Evolutionary conservation across 306 rosid species (phyloP), one percentile per base, ranked within the genome.

Genomic region (Vicia faba): DNA sequence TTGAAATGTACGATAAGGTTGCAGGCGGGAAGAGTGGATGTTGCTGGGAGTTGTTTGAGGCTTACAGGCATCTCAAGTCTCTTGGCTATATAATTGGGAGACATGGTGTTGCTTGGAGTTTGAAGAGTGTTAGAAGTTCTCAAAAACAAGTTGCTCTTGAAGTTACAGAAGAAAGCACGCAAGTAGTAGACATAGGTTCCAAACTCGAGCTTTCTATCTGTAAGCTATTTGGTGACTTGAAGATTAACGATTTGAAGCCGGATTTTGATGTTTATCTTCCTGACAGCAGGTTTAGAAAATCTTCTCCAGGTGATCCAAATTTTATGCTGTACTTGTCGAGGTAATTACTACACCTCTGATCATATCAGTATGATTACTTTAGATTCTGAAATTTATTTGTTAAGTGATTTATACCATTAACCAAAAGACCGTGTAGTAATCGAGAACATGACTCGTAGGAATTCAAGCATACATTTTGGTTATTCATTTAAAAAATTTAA

Each of bases 31-130:
- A 54, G 46, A 55, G 43, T 26, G 83, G 86, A 70, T 83, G 80
- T 29, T 67, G 77, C 75, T 88, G 91, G 98, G 97, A 83, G 75
- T 72, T 81, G 53, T 89, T 87, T 84, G 96, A 86, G 75, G 96
- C 82, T 43, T 93, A 87, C 74, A 80, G 79, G 81, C 88, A 89
- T 72, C 88, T 89, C 76, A 89, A 92, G 49, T 76, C 84, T 60
- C 93, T 92, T 29, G 96, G 98, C 54, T 89, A 84, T 74, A 83
- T 92, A 61, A 77, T 87, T 71, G 79, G 81, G 68, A 80, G 71
- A 64, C 88, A 87, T 45, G 83, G 77, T 25, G 73, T 86, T 66
- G 74, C 89, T 49, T 89, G 93, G 91, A 86, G 88, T 75, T 41
- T 77, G 67, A 93, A 88, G 85, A 76, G 66, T 70, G 57, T 40